Percentiles rank a stretch among this genome's conserved stretches.
Evolutionary conservation across 1,284 basidiomycete genomes (phyloP).

Genomic region (Neolentinus lepideus): DNA sequence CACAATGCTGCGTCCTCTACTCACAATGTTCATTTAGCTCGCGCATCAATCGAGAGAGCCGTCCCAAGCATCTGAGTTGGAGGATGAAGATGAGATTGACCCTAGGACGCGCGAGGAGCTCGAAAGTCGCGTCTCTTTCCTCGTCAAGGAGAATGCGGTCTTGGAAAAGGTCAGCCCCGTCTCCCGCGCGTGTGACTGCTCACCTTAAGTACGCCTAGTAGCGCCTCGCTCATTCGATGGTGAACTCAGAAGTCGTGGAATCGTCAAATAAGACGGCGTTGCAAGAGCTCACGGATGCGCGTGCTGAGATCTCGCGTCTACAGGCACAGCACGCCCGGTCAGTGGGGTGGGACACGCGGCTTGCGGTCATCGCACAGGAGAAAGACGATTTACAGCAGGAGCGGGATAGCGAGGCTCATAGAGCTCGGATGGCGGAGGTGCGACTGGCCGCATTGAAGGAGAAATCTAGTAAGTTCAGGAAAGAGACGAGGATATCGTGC

Average conservation of each 20-base stretch:
- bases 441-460: slow-evolving; percentile 56
- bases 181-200: neutral
- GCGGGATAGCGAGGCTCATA: slow-evolving; percentile 65
- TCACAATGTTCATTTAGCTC: neutral
- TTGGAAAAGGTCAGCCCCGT: slow-evolving; percentile 53
- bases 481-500: too few relatives aligned
- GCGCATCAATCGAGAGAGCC: neutral
- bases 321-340: slow-evolving; percentile 64
- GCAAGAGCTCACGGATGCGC: slow-evolving; percentile 75
- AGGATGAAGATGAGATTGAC: slow-evolving; percentile 6
- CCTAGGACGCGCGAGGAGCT: slow-evolving; percentile 8
- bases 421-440: slow-evolving; percentile 65
- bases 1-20: neutral
- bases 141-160: slow-evolving; percentile 50
- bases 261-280: slow-evolving; percentile 69
- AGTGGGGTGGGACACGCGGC: slow-evolving; percentile 59
- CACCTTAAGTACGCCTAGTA: slow-evolving; percentile 21
- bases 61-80: slow-evolving; percentile 2
- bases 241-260: slow-evolving; percentile 81
- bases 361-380: slow-evolving; percentile 60
- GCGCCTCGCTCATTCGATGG: slow-evolving; percentile 74
- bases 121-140: slow-evolving; percentile 12
- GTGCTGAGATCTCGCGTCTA: slow-evolving; percentile 60
- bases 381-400: slow-evolving; percentile 85
- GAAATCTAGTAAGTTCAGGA: slow-evolving; percentile 34